These are phyloP conservation scores for Chytriomyces sp. DNA, from an alignment of 192 early-diverging fungal genomes.

Conservation along the genomic window DNA sequence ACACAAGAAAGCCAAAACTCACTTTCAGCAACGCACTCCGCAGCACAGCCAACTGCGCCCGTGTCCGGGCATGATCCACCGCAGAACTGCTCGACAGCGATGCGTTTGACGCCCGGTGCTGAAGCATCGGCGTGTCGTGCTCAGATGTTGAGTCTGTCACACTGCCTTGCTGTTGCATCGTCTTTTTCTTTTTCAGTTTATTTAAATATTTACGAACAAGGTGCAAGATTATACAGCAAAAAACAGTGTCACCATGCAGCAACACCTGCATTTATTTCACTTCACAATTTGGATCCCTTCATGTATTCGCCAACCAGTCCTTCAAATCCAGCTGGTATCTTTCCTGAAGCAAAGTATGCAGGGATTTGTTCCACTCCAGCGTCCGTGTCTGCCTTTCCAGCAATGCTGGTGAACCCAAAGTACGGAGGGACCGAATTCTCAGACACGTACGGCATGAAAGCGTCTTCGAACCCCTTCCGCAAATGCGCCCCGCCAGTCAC, in stretches of 20 bases:
- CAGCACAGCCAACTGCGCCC: conserved; percentile 22
- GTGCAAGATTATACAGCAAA: too few species aligned
- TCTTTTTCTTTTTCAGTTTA: too few species aligned
- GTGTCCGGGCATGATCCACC: not conserved
- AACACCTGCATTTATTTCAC: too few species aligned
- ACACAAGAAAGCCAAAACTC: not conserved
- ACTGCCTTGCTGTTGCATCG: too few species aligned
- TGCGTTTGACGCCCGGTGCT: not conserved
- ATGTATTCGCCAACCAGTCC: not conserved
- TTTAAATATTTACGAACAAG: too few species aligned
- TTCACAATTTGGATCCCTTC: not conserved
- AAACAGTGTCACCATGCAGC: too few species aligned
- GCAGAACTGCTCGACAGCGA: not conserved
- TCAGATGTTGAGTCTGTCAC: not conserved
- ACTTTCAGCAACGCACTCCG: conserved; percentile 19
- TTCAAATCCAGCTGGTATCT: conserved; percentile 1
- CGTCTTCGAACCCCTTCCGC: conserved; percentile 28
- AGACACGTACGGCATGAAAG: conserved; percentile 4
- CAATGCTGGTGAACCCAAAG: conserved; percentile 18
- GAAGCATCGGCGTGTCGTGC: not conserved
- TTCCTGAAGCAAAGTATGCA: conserved; percentile 24
- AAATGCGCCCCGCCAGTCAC: conserved; percentile 32
- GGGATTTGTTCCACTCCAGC: not conserved
- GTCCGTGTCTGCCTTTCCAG: not conserved
- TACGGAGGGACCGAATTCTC: not conserved